Conservation (phyloP, 2,329 filamentous ascomycete species). For the Verruconis gallopava region DNA sequence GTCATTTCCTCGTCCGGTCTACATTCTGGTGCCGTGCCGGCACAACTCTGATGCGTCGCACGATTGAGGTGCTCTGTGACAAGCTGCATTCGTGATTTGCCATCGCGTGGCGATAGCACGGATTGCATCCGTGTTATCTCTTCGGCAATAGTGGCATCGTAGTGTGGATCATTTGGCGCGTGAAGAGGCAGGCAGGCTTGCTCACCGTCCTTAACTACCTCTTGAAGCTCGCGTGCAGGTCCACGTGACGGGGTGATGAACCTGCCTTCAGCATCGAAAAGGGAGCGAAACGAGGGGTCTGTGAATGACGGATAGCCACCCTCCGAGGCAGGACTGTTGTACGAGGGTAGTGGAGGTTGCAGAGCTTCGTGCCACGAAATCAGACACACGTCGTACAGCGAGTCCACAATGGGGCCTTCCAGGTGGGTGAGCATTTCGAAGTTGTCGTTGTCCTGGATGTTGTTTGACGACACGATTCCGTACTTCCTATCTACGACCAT, state of each 20-base stretch:
- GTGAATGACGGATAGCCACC: conserved; percentile 22
- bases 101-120: conserved; percentile 33
- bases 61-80: conserved; percentile 51
- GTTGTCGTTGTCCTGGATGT: conserved; percentile 67
- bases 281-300: conserved; percentile 18
- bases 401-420: conserved; percentile 65
- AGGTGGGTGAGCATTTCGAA: conserved; percentile 68
- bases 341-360: conserved; percentile 45
- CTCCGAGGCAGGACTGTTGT: conserved; percentile 35
- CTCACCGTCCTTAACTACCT: conserved; percentile 10
- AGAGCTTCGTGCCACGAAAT: conserved; percentile 57
- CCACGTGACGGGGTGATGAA: conserved; percentile 16
- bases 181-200: conserved; percentile 39
- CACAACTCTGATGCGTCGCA: conserved; percentile 16
- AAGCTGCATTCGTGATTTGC: conserved; percentile 44
- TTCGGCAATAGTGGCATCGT: conserved; percentile 46
- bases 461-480: conserved; percentile 65
- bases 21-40: conserved; percentile 13
- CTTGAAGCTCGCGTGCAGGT: conserved; percentile 9
- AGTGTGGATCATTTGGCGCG: conserved; percentile 46
- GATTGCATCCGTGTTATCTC: conserved; percentile 52
- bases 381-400: conserved; percentile 60
- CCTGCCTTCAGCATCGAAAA: conserved; percentile 18
- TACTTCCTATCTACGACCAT: conserved; percentile 61
- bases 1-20: conserved; percentile 40